A percentile compares a stretch with the other conserved stretches of the same genome.
phyloP scores from a whole-genome alignment of 768 basidiomycete genomes.

The Lactarius sanguifluus region DNA sequence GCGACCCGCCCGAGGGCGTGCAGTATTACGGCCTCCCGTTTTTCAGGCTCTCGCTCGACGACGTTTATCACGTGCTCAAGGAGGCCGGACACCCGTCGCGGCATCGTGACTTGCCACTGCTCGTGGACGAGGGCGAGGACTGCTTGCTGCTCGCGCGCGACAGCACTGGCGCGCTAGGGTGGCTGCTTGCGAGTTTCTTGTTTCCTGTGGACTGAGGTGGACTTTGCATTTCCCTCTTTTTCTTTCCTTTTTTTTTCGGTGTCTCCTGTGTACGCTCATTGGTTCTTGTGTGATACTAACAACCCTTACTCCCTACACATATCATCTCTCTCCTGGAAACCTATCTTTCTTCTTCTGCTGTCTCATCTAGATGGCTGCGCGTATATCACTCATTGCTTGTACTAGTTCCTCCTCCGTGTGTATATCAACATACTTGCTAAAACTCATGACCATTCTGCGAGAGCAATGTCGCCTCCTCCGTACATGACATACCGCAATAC shows the following conservation, averaged over 20 bases:
- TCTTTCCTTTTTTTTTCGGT: background rate
- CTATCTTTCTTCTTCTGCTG: background rate
- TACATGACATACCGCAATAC: background rate
- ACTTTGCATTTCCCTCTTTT: background rate
- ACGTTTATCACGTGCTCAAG: constrained; percentile 64
- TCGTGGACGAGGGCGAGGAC: constrained; percentile 75
- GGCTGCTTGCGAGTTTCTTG: constrained; percentile 82
- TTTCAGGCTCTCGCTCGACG: constrained; percentile 64
- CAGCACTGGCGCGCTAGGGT: constrained; percentile 56
- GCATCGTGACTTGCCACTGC: constrained; percentile 70
- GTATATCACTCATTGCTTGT: background rate
- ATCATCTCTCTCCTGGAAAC: constrained; percentile 1
- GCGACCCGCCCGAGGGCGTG: constrained; percentile 60
- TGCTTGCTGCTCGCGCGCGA: constrained; percentile 74
- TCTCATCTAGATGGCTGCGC: background rate
- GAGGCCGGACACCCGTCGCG: constrained; percentile 79
- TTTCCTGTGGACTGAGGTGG: constrained; percentile 52
- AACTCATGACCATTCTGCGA: background rate
- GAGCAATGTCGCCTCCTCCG: background rate
- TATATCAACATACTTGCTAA: background rate
- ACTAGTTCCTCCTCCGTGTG: background rate
- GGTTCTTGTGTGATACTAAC: background rate
- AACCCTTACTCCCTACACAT: background rate
- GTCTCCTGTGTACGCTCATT: background rate
- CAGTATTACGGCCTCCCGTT: constrained; percentile 76